These are phyloP conservation scores for Xerocomus minutiporus DNA, from an alignment of 1,284 basidiomycete genomes.

Conservation along the genomic window DNA sequence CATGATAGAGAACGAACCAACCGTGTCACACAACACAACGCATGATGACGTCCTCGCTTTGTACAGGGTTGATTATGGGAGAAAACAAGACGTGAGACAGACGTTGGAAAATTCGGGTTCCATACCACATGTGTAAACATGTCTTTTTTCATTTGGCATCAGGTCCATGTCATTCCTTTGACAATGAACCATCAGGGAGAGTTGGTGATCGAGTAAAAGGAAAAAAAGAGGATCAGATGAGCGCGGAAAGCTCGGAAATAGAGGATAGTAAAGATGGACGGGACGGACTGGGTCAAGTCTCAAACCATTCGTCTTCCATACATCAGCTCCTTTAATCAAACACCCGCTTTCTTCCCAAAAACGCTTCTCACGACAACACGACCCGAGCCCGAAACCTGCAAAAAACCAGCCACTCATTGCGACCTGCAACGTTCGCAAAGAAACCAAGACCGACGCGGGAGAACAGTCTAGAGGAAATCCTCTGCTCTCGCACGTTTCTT, in stretches of 20 bases:
- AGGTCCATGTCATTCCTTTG: conserved; percentile 6
- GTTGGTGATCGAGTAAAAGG: conserved; percentile 12
- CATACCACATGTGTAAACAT: conserved; percentile 25
- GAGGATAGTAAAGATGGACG: conserved; percentile 29
- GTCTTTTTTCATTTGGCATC: conserved; percentile 10
- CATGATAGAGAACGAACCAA: conserved; percentile 23
- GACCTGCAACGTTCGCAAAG: conserved; percentile 25
- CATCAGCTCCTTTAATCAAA: background rate
- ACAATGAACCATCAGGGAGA: conserved; percentile 9
- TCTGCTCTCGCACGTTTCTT: conserved; percentile 76
- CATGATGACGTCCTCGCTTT: conserved; percentile 13
- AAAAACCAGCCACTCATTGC: conserved; percentile 31
- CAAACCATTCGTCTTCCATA: conserved; percentile 13
- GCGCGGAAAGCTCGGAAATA: conserved; percentile 14
- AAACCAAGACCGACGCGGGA: conserved; percentile 28
- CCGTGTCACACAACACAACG: conserved; percentile 21
- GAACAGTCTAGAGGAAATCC: conserved; percentile 56
- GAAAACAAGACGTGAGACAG: conserved; percentile 20
- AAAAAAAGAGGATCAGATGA: conserved; percentile 22
- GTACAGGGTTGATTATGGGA: conserved; percentile 16
- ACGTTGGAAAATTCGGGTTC: conserved; percentile 14
- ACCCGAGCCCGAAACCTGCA: conserved; percentile 28
- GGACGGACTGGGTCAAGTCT: conserved; percentile 30
- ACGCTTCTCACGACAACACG: conserved; percentile 14
- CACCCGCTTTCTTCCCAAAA: background rate